Base-by-base conservation (phyloP, 176 grass and related monocot genomes). In the Carex littledalei region DNA sequence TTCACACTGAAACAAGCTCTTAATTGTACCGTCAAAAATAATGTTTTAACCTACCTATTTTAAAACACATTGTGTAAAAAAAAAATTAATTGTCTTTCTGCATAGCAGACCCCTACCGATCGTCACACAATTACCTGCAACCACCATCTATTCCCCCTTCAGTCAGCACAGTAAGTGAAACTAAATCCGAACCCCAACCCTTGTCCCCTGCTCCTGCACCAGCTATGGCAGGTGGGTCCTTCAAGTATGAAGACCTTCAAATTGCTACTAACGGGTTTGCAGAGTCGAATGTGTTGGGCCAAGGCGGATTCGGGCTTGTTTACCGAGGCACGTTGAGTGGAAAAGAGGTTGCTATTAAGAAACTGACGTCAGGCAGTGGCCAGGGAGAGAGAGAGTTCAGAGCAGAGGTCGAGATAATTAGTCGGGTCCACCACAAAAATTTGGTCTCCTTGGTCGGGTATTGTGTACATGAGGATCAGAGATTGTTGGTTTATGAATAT, bases 321-420 rank as follows among this genome's bases (percentile, higher is more conserved):
- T 97, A 94, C 80, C 88, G 63, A 84, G 94, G 94, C 29, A 88
- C 78, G 2, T 75, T 97, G 75, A 81, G 75, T 11, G 92, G 88
- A 78, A 85, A 74, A 41, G 94, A 89, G 83, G 89, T 97, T 72
- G 94, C 94, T 50, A 91, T 97, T 89, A 97, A 97, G 88, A 92
- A 91, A 87, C 77, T 97, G 41, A 91, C 65, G 13, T 29, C 85
- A 8, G 92, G 92, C 3, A 76, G 92, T 58, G 88, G 94, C 37
- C 94, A 97, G 87, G 94, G 94, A 7, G 92, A 97, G 1, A 88
- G 87, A 61, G 94, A 97, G 80, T 97, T 97, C 90, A 90, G 87
- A 18, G 88, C 94, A 15, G 94, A 97, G 85, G 92, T 97, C 32
- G 92, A 97, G 63, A 92, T 92, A 67, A 94, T 97, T 86, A 94